Percentiles rank a stretch among this genome's conserved stretches.
phyloP scores from a whole-genome alignment of 108 stramenopile genomes.

The Cyclotella choctawhatcheeana region DNA sequence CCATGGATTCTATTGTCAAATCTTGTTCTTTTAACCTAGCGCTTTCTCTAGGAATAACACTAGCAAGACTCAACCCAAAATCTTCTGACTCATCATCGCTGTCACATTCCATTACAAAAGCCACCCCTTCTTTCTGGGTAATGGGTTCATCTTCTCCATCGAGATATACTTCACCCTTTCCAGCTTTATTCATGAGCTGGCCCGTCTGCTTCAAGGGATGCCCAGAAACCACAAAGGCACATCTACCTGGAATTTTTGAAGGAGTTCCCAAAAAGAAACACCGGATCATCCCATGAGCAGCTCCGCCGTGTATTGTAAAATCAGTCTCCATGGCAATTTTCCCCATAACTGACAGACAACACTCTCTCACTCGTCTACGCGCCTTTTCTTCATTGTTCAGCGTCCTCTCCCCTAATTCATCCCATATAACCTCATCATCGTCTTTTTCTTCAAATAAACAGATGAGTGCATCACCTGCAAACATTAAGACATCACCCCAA shows the following conservation, averaged over 20 bases:
- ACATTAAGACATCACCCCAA: conserved; percentile 73
- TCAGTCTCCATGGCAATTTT: conserved; percentile 42
- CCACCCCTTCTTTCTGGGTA: conserved; percentile 37
- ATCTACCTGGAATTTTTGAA: conserved; percentile 43
- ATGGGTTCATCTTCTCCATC: conserved; percentile 38
- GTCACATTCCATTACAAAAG: conserved; percentile 8
- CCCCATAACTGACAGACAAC: conserved; percentile 43
- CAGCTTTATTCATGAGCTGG: conserved; percentile 46
- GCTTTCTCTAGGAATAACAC: conserved; percentile 36
- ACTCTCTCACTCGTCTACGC: conserved; percentile 33
- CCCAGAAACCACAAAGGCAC: conserved; percentile 52
- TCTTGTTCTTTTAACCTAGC: conserved; percentile 26
- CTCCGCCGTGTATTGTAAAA: conserved; percentile 51
- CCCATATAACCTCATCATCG: conserved; percentile 23
- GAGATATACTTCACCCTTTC: conserved; percentile 44
- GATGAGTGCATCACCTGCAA: conserved; percentile 71
- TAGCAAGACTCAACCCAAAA: conserved; percentile 1
- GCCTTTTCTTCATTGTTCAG: conserved; percentile 32
- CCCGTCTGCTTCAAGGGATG: conserved; percentile 48
- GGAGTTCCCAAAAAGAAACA: conserved; percentile 52
- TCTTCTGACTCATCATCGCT: conserved; percentile 4
- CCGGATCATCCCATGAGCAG: conserved; percentile 43
- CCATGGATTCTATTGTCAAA: conserved; percentile 25
- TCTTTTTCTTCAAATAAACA: conserved; percentile 57
- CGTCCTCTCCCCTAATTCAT: conserved; percentile 18